Base-by-base conservation (phyloP, 352 stramenopile species). In the Phytophthora cactorum region DNA sequence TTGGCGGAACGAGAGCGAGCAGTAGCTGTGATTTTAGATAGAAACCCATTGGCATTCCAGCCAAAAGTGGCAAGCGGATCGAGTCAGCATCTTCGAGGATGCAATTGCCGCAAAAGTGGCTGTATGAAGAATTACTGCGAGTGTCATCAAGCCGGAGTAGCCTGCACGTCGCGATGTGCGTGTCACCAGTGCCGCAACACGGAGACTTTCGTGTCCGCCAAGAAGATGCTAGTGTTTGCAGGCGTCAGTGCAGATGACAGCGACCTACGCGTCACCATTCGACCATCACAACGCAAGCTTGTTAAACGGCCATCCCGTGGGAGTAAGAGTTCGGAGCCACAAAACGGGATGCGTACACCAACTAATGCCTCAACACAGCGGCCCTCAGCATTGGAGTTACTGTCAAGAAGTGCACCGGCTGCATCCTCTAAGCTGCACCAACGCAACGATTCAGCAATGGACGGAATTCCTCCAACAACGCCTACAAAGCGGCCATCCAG, bases 121-220 rank as follows among this genome's bases (percentile, higher is more conserved):
- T 99, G 97, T 66, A 93, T 98, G 68, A 99, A 99, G 81, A 98
- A 98, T 52, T 99, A 99, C 66, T 99, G 97, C 73, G 97, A 99
- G 70, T 99, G 97, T 55, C 97, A 97, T 71, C 93, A 98, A 70
- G 93, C 93, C 36, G 88, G 84, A 34, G 86, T 96, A 5, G 65
- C 87, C 5, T 97, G 91, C 65, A 93, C 83, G 0, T 79, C 71
- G 0, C 82, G 89, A 39, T 97, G 91, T 64, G 89, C 91, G 17
- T 97, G 91, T 45, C 84, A 90, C 54, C 75, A 88, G 72, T 93
- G 83, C 51, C 78, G 74, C 39, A 93, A 93, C 41, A 91, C 81
- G 1, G 84, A 93, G 28, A 79, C 74, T 9, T 88, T 89, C 34
- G 74, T 82, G 22, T 87, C 82, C 1, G 81, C 82, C 11, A 91